Base-by-base conservation (phyloP, 2,329 filamentous ascomycete genomes). In the Microthyrium microscopicum region DNA sequence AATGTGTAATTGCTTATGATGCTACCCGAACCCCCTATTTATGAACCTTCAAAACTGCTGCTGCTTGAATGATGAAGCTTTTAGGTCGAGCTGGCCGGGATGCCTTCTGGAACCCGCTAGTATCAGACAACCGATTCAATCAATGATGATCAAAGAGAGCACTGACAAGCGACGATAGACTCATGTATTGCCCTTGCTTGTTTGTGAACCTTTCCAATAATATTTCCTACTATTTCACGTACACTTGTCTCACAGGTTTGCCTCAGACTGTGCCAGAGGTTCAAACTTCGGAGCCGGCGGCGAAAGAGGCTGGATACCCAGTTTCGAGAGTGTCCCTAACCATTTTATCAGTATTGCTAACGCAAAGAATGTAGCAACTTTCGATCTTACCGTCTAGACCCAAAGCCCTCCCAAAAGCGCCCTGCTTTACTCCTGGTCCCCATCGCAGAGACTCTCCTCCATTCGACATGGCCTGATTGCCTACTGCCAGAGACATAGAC, bases 141-240 rank as follows among this genome's bases (percentile, higher is more conserved):
- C 20, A 24, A 15, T 36, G 34, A 18, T 26, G 34, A 36, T 24
- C 21, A 33, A 36, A 36, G 34, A 36, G 34, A 36, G 34, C 34
- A 18, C 34, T 36, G 34, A 36, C 26, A 24, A 32, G 29, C 20
- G 22, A n/a, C n/a, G n/a, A n/a, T n/a, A n/a, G n/a, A n/a, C n/a
- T n/a, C n/a, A n/a, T n/a, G n/a, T n/a, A n/a, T n/a, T n/a, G n/a
- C n/a, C n/a, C n/a, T n/a, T n/a, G n/a, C n/a, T n/a, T n/a, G n/a
- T n/a, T n/a, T n/a, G n/a, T n/a, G n/a, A n/a, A n/a, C n/a, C n/a
- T n/a, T n/a, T n/a, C n/a, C n/a, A n/a, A n/a, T n/a, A n/a, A n/a
- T n/a, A n/a, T n/a, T n/a, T n/a, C n/a, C n/a, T n/a, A n/a, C n/a
- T n/a, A n/a, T n/a, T n/a, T n/a, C n/a, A n/a, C n/a, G n/a, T n/a